Conservation (phyloP, 169 alveolate species). For the Plasmodium adleri region DNA sequence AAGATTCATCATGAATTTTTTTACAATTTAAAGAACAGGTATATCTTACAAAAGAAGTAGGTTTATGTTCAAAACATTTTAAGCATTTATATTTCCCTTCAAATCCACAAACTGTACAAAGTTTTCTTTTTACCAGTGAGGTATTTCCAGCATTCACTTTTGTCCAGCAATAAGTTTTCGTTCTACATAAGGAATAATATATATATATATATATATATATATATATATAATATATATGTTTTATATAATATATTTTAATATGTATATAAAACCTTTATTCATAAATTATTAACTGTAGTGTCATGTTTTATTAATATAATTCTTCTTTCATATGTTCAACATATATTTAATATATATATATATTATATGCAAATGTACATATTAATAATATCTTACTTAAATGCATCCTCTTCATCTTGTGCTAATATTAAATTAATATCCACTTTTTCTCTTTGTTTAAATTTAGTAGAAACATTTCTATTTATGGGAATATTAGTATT, state of each 20-base stretch:
- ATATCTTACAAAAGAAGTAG: conserved; percentile 76
- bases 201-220: neutral
- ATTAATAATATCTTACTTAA: conserved; percentile 70
- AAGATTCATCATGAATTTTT: conserved; percentile 83
- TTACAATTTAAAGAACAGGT: conserved; percentile 84
- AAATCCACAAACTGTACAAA: conserved; percentile 86
- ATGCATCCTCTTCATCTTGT: conserved; percentile 85
- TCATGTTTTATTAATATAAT: no score
- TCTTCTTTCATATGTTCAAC: no score
- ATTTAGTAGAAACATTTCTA: conserved; percentile 48
- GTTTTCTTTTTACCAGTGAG: conserved; percentile 77
- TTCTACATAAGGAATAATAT: conserved; percentile 42
- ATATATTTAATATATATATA: conserved; percentile 7
- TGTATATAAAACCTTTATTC: no score
- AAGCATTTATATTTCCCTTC: conserved; percentile 84
- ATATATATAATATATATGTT: neutral
- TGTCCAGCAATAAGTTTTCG: conserved; percentile 84
- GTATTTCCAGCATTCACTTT: conserved; percentile 80
- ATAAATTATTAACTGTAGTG: no score
- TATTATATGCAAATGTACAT: neutral
- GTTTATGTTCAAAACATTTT: conserved; percentile 81
- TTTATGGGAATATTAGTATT: conserved; percentile 44
- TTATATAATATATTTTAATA: neutral
- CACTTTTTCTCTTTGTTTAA: conserved; percentile 81
- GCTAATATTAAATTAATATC: conserved; percentile 83